phyloP scores from a whole-genome alignment of 148 eudicot genomes.

The Persicaria maculosa region DNA sequence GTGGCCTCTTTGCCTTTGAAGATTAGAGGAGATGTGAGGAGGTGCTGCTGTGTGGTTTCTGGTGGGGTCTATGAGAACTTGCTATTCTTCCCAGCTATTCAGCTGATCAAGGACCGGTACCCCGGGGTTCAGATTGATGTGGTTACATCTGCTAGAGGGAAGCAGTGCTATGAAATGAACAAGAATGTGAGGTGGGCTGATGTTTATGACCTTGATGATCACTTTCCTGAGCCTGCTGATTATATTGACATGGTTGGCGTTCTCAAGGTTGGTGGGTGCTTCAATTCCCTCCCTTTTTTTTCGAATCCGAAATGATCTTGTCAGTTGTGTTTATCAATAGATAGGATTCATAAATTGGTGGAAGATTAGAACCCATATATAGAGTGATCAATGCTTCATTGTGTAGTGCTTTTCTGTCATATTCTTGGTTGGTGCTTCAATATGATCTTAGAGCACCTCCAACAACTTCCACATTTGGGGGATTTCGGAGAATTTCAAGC shows the following conservation, averaged over 20 bases:
- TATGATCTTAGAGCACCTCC: too few species aligned
- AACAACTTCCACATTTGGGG: too few species aligned
- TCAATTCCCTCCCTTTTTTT: neutral
- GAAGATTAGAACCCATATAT: neutral
- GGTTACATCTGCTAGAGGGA: constrained; percentile 57
- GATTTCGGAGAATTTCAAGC: too few species aligned
- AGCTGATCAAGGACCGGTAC: constrained; percentile 74
- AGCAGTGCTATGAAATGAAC: constrained; percentile 78
- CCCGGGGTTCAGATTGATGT: constrained; percentile 86
- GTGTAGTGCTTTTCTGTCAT: neutral
- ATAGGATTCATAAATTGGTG: too few species aligned
- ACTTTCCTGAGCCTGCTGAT: constrained; percentile 70
- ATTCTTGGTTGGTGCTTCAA: too few species aligned
- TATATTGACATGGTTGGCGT: constrained; percentile 79
- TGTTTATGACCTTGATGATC: constrained; percentile 60
- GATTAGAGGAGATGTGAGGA: constrained; percentile 80
- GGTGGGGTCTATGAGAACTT: constrained; percentile 93
- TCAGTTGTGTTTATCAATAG: neutral
- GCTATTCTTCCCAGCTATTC: constrained; percentile 79
- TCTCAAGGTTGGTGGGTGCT: constrained; percentile 53
- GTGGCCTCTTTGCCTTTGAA: constrained; percentile 70
- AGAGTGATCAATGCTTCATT: neutral
- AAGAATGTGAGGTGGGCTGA: constrained; percentile 91
- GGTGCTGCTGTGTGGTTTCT: constrained; percentile 71
- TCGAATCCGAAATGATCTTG: neutral